These are phyloP conservation scores for Durio zibethinus DNA, from an alignment of 345 rosid genomes.

Conservation along the genomic window DNA sequence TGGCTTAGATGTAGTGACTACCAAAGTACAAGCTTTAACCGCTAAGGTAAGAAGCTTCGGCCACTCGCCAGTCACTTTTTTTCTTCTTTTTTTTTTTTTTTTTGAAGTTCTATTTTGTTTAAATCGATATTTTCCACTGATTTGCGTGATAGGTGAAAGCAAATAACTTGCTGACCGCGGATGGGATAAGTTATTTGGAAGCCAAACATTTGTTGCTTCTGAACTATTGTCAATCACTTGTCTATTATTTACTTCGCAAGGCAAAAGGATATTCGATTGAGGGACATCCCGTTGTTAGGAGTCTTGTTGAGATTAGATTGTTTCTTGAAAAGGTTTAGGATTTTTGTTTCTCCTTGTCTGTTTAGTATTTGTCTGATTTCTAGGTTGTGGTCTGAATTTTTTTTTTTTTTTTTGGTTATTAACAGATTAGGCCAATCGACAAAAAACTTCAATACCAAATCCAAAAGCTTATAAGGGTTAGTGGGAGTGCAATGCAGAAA, in stretches of 20 bases:
- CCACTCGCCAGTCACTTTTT: not conserved
- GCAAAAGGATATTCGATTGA: slow-evolving; percentile 76
- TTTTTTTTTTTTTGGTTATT: not conserved
- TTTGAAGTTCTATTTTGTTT: not conserved
- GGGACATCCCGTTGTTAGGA: slow-evolving; percentile 69
- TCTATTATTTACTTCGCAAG: slow-evolving; percentile 73
- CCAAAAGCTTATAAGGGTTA: slow-evolving; percentile 63
- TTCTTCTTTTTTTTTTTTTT: not conserved
- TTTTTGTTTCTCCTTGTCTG: not conserved
- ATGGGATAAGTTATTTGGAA: slow-evolving; percentile 91
- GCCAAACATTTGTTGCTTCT: slow-evolving; percentile 79
- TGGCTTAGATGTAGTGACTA: slow-evolving; percentile 65
- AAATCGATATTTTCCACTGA: not conserved
- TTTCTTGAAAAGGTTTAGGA: slow-evolving; percentile 76
- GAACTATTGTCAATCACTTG: slow-evolving; percentile 79
- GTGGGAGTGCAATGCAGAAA: slow-evolving; percentile 32
- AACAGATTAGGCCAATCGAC: slow-evolving; percentile 85
- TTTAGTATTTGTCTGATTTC: not conserved
- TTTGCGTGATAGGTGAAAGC: slow-evolving; percentile 61
- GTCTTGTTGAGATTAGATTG: slow-evolving; percentile 84
- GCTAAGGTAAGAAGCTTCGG: slow-evolving; percentile 45
- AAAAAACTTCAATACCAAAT: slow-evolving; percentile 88
- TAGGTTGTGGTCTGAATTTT: not conserved
- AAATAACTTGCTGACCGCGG: slow-evolving; percentile 56
- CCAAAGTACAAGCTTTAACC: slow-evolving; percentile 70